These are phyloP conservation scores for Hondaea fermentalgiana DNA, from an alignment of 108 stramenopile genomes.

Conservation along the genomic window DNA sequence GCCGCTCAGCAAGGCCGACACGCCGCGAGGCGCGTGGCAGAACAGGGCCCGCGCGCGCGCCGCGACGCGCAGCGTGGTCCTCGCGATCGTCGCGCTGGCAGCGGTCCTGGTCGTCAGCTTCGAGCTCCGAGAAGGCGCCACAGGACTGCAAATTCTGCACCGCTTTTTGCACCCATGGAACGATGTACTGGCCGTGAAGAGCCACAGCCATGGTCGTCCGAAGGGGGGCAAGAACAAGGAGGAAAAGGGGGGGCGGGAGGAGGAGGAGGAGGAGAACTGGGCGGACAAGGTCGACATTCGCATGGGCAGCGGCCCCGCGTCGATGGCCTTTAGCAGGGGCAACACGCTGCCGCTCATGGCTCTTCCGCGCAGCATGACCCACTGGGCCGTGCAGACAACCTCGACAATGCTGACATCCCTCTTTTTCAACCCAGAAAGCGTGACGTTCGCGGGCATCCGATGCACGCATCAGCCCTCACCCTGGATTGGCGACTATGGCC, in stretches of 20 bases:
- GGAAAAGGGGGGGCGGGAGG: background rate
- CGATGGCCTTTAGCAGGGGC: background rate
- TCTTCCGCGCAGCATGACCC: background rate
- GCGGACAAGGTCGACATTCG: background rate
- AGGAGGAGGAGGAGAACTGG: background rate
- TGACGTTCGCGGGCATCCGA: background rate
- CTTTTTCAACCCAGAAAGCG: background rate
- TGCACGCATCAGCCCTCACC: constrained; percentile 36
- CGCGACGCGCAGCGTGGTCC: too few species aligned
- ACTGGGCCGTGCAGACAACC: background rate
- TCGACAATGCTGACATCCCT: background rate
- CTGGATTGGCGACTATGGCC: constrained; percentile 38
- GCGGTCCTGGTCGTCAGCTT: too few species aligned
- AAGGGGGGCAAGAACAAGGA: background rate
- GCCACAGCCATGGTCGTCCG: too few species aligned
- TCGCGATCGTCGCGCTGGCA: too few species aligned
- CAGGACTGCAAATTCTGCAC: too few species aligned
- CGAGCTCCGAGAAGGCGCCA: too few species aligned
- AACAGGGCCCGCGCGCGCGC: too few species aligned
- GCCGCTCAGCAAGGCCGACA: too few species aligned
- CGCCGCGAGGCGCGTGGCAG: too few species aligned
- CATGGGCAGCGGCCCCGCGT: background rate
- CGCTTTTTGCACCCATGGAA: too few species aligned
- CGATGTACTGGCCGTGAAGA: too few species aligned
- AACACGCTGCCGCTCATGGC: background rate